phyloP scores from a whole-genome alignment of 139 green algal species.

The Penium margaritaceum region DNA sequence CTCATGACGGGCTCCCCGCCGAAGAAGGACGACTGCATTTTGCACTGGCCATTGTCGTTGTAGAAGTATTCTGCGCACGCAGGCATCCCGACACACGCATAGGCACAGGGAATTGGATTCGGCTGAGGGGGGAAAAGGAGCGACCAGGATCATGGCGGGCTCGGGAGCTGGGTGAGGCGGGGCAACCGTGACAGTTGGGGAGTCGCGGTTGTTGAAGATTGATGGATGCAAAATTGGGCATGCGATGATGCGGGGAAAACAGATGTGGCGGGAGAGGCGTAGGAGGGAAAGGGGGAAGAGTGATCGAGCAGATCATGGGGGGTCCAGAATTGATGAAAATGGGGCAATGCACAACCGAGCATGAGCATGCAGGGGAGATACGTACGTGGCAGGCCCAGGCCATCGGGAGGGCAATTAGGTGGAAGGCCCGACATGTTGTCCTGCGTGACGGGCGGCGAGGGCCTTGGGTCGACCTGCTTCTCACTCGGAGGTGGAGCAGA shows the following conservation, averaged over 20 bases:
- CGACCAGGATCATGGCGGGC: background rate
- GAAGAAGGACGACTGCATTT: slow-evolving; percentile 19
- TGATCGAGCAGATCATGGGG: background rate
- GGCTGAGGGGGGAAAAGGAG: too few species aligned
- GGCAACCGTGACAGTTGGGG: too few species aligned
- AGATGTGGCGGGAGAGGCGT: background rate
- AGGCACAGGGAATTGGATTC: too few species aligned
- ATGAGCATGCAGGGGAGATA: background rate
- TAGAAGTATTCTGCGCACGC: slow-evolving; percentile 1
- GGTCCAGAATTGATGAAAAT: background rate
- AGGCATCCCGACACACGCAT: background rate
- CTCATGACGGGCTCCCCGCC: background rate
- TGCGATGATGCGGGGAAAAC: background rate
- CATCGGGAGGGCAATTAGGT: slow-evolving; percentile 20
- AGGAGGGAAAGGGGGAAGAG: background rate
- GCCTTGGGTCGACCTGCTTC: too few species aligned
- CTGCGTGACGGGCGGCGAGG: too few species aligned
- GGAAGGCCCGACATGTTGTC: background rate
- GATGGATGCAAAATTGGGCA: background rate
- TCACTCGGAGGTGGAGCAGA: too few species aligned
- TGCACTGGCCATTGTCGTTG: slow-evolving; percentile 4
- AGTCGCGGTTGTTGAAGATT: too few species aligned
- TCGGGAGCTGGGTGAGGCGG: too few species aligned
- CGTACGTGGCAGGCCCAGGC: slow-evolving; percentile 17
- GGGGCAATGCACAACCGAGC: too few species aligned